These are phyloP conservation scores for Ophiostoma montium DNA, from an alignment of 2,329 filamentous ascomycete species.

Conservation along the genomic window DNA sequence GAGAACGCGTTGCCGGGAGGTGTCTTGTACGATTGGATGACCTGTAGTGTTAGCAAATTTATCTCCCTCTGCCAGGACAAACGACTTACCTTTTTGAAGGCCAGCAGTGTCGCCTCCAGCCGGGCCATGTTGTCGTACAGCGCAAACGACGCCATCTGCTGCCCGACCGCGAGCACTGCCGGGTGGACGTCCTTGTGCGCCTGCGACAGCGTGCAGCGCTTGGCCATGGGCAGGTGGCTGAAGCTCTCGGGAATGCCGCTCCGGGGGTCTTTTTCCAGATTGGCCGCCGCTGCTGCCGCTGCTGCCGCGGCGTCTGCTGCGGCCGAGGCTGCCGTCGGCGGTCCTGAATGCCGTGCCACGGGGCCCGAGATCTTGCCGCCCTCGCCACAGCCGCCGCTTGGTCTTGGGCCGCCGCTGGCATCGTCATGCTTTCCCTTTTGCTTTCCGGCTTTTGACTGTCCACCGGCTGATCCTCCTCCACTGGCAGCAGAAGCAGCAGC, in stretches of 20 bases:
- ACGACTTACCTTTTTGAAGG: constrained; percentile 62
- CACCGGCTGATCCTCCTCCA: constrained; percentile 20
- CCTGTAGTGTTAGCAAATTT: constrained; percentile 31
- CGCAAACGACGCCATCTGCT: constrained; percentile 80
- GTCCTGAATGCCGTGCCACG: constrained; percentile 14
- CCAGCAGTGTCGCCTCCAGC: constrained; percentile 73
- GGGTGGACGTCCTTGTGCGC: constrained; percentile 73
- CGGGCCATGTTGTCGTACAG: constrained; percentile 82
- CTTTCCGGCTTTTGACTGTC: constrained; percentile 32
- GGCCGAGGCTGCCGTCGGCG: constrained; percentile 11
- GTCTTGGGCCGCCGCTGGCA: constrained; percentile 17
- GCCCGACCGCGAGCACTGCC: constrained; percentile 66
- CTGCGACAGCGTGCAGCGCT: constrained; percentile 28
- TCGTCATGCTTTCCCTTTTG: constrained; percentile 20
- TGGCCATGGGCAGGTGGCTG: constrained; percentile 64
- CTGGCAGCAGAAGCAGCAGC: constrained; percentile 21
- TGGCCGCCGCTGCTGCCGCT: constrained; percentile 21
- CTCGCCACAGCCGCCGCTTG: constrained; percentile 13
- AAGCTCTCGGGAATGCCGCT: constrained; percentile 58
- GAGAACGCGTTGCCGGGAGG: constrained; percentile 73
- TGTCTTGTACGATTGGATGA: constrained; percentile 86
- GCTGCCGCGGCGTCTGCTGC: neutral
- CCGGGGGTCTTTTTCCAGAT: constrained; percentile 46
- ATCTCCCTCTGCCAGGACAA: neutral
- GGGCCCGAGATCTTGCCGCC: constrained; percentile 6